Evolutionary conservation across 2,329 filamentous ascomycete genomes (phyloP), one percentile per base, ranked within the genome.

Genomic region (Botryotinia narcissicola): DNA sequence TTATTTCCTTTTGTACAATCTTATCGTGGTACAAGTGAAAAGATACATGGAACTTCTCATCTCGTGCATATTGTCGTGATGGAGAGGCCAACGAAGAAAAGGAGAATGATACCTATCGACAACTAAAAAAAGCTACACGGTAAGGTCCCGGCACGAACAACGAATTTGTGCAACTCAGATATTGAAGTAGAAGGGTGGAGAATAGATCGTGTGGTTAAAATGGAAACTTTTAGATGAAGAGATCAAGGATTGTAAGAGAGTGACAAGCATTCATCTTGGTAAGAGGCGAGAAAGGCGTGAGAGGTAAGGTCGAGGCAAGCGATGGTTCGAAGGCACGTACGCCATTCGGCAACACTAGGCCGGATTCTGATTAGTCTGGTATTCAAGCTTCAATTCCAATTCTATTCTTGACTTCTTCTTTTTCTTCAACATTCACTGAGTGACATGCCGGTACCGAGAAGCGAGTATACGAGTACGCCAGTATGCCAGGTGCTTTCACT

Each of bases 361-460:
- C 5, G 22, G 4, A 68, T 57, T 12, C 16, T 0, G 5, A 32
- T 32, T 68, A 42, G 66, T 20, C 20, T 42, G 3, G 25, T 4
- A 62, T 60, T 35, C 32, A 60, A 60, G 32, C 57, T 40, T 25
- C 35, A 61, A 37, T 40, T 61, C 59, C 35, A 9, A 9, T 20
- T 67, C 64, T 67, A 67, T 67, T 67, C 46, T 67, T 22, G 46
- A 67, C 64, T 54, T 40, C 32, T 67, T 35, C 48, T 16, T 51
- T 46, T 46, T 35, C 42, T 66, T 66, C 62, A 54, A 67, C 35
- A 14, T 67, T 67, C 7, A 40, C 25, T 42, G 25, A 7, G 35
- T 37, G 37, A 54, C 48, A 54, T 54, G 48, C 48, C 48, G 25
- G 48, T 14, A n/a, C 48, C 48, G 48, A 54, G 48, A n/a, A n/a